phyloP scores from a whole-genome alignment of 2,329 filamentous ascomycete species.

The Aspergillus neoniger region DNA sequence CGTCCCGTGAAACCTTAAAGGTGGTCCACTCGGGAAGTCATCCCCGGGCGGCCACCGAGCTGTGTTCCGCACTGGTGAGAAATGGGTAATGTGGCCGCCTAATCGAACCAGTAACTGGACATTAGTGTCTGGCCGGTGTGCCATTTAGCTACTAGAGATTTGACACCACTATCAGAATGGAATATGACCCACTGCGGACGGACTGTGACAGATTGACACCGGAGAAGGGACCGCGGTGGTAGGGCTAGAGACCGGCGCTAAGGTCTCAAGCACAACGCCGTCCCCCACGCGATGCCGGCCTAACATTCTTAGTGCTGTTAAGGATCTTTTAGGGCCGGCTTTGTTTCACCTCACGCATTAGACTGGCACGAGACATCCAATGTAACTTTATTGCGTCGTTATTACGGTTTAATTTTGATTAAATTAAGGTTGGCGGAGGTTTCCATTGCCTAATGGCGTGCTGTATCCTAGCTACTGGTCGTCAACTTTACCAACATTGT shows the following conservation, averaged over 20 bases:
- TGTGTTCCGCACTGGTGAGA: background rate
- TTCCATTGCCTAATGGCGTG: no score
- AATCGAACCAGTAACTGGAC: background rate
- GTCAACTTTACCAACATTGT: no score
- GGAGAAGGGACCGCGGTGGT: background rate
- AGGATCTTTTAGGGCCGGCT: background rate
- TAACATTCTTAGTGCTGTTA: background rate
- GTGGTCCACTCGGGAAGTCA: background rate
- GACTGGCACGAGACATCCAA: no score
- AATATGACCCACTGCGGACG: background rate
- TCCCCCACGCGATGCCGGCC: background rate
- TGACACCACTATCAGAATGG: background rate
- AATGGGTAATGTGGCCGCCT: background rate
- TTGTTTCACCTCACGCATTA: background rate
- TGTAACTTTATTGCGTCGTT: background rate
- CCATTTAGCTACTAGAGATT: background rate
- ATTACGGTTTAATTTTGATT: background rate
- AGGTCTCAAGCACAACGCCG: background rate
- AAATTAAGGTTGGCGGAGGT: background rate
- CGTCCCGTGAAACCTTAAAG: background rate
- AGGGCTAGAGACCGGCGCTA: background rate
- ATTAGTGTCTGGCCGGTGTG: background rate
- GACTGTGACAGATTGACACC: background rate
- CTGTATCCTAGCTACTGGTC: no score
- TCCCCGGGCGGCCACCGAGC: background rate